Base-by-base conservation (phyloP, 371 early-diverging fungal species). In the Actinomucor elegans region DNA sequence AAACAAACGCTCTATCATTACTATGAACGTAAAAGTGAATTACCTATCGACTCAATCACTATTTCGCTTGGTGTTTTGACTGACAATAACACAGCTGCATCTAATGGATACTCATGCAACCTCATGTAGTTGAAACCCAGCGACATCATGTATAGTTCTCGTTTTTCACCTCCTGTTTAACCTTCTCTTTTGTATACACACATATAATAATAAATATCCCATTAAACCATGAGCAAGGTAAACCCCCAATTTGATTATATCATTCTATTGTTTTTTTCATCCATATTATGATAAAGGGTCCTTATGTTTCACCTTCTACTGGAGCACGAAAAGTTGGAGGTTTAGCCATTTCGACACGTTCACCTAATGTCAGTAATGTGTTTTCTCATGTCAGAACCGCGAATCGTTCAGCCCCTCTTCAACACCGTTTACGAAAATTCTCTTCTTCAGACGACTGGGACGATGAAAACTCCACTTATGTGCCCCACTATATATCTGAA, bases 1-100 rank as follows among this genome's bases (percentile, higher is more conserved):
- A 62, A 74, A 31, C 90, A 92, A 55, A 88, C 86, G 0, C 61
- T 92, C 10, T 81, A 81, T 33, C 90, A 79, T 45, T 27, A 31
- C 7, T 66, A 50, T 41, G n/a, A 49, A 10, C 52, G 34, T 6
- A 32, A 23, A 27, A 35, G 35, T 12, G 34, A 35, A 24, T n/a
- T n/a, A n/a, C 5, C 44, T 12, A 26, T 14, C 4, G 34, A 15
- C 5, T 17, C 20, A 43, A 38, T 52, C 12, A 52, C 47, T 7
- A 52, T 61, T 24, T 28, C 31, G 4, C 10, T 60, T 4, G 20
- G 45, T 44, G 49, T 55, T 7, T 18, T 57, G 0, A 35, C 42
- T 29, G 12, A 38, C 7, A 21, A 1, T 4, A 24, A n/a, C 9
- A 34, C 7, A 18, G 12, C 14, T 35, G 12, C 10, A 4, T 20